A percentile compares a stretch with the other conserved stretches of the same genome.
These are phyloP conservation scores for Micromonas commoda DNA, from an alignment of 139 green algal species.

Conservation along the genomic window DNA sequence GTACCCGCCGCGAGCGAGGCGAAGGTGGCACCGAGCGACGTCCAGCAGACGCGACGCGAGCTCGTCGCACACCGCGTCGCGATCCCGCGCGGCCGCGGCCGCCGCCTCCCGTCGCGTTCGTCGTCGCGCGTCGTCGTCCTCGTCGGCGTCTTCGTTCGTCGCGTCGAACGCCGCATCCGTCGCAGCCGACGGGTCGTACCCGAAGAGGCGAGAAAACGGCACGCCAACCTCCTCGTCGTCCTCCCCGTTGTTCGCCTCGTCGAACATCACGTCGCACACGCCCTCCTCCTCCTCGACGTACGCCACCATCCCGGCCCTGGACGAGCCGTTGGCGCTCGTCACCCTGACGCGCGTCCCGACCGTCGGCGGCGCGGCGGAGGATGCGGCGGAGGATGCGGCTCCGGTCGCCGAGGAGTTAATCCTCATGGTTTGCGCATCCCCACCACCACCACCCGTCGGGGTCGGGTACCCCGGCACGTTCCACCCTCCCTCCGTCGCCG, in stretches of 20 bases:
- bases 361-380: background rate
- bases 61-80: background rate
- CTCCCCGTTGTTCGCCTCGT: background rate
- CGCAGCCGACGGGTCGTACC: no score
- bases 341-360: background rate
- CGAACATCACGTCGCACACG: background rate
- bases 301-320: background rate
- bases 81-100: no score
- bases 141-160: background rate
- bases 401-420: no score
- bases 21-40: background rate
- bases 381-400: no score
- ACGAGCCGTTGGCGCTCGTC: background rate
- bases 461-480: background rate
- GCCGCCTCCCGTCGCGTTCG: background rate
- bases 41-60: background rate
- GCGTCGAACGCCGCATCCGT: background rate
- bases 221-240: background rate
- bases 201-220: background rate
- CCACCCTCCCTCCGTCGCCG: background rate
- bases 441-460: no score
- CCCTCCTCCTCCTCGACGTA: background rate
- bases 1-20: no score
- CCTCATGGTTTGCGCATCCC: no score
- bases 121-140: background rate